Base-by-base conservation (phyloP, 163 green algal species). In the Smithsoniella earleae region DNA sequence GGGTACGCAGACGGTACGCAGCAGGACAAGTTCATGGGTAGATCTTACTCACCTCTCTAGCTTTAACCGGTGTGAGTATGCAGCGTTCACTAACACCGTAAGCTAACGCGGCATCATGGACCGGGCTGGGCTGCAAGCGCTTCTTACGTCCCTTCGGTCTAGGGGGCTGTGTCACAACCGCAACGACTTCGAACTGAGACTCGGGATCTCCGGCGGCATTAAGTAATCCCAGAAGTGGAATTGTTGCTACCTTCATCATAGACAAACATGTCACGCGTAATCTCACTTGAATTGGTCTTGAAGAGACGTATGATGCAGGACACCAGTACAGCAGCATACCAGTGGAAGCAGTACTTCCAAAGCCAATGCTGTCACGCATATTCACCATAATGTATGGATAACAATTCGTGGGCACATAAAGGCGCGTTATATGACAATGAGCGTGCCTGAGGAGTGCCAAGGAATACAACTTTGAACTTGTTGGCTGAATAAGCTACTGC, bases 101-200 rank as follows among this genome's bases (percentile, higher is more conserved):
- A 52, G 62, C 36, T 0, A 49, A 13, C 0, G 91, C 90, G 5
- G 83, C n/a, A 38, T 82, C 43, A 74, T 89, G 82, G 16, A 97
- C 92, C 0, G 87, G 86, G 13, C 84, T 89, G 6, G 86, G 87
- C 74, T 85, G 46, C 0, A 83, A 78, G 46, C 77, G 77, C 34
- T 85, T 89, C 62, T 89, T 90, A 55, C 87, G 86, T 0, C 89
- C 90, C 58, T 77, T 82, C 4, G 87, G 86, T 54, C 87, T 83
- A 22, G 81, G 84, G 3, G 94, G 94, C 79, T 98, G 94, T 2
- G 83, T 89, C 0, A 99, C 91, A 27, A 99, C 90, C 4, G 82
- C 86, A 2, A 79, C 69, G 1, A 95, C 77, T 85, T 94, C 69
- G 36, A 66, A 44, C 52, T 2, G 1, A 63, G 75, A 3, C 49